Base-by-base conservation (phyloP, 2,329 filamentous ascomycete genomes). In the Beauveria pseudobassiana region DNA sequence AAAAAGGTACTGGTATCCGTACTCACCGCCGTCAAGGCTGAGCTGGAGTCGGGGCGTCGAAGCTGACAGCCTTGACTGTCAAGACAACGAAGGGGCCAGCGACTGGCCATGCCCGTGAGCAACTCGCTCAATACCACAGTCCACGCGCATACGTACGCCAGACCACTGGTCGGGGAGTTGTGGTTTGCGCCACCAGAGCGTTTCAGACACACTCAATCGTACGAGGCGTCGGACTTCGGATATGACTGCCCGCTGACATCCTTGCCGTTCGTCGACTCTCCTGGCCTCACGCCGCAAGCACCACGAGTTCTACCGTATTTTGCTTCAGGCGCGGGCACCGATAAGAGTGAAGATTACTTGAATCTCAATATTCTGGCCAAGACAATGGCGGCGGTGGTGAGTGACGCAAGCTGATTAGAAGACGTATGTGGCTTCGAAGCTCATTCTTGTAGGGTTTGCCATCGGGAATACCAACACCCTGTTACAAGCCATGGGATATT, bases 401-500 rank as follows among this genome's bases (percentile, higher is more conserved):
- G 64, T 53, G 22, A 18, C 9, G 6, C 14, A 30, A 5, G 5
- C 1, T 10, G 3, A 22, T n/a, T 40, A 4, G 5, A 38, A 28
- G n/a, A 34, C 18, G 3, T n/a, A 16, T n/a, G 48, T 7, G 9
- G 6, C 38, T 7, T 6, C 2, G 28, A 28, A 2, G 50, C 53
- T 57, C 3, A 61, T 34, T 12, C 3, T 18, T 40, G 52, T 60
- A 72, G 75, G 70, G 0, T 79, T 77, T 59, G 68, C 64, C 2
- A 69, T 68, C 48, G 77, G 77, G 60, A 74, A 70, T 63, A 0
- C 34, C 14, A 69, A 74, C 55, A 72, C 69, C 20, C 71, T 72
- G 0, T 71, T 81, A 79, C 64, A 76, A 71, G 70, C 76, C 3
- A 72, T 80, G 12, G 72, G 74, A n/a, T 80, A 79, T 62, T 69